Evolutionary conservation across 768 basidiomycete genomes (phyloP), one percentile per base, ranked within the genome.

Genomic region (Suillus brevipes): DNA sequence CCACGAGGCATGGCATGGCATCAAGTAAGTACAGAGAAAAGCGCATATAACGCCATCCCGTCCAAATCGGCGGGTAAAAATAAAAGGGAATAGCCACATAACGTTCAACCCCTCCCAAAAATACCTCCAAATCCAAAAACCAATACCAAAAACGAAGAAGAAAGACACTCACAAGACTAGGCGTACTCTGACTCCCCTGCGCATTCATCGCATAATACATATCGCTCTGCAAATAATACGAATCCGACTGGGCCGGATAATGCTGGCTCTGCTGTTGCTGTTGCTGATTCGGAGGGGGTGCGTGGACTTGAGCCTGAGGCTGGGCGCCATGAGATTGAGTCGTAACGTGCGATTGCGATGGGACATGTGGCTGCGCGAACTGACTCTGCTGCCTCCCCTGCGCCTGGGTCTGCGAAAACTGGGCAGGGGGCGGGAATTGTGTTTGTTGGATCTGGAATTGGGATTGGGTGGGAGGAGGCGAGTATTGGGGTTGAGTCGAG

Each of bases 331-430:
- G 66, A 45, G 5, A 63, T 20, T 65, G 64, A 9, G 28, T 25
- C 42, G 25, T 5, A 43, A 53, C 28, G 6, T n/a, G 2, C 16
- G 16, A 34, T 53, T 43, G 67, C 42, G 57, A 25, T 16, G 60
- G 66, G 42, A 3, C 42, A 69, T 42, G 67, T 34, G 23, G 1
- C 28, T 52, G 61, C 12, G 34, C 7, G 5, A 58, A 53, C 20
- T 65, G 70, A 10, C 59, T 67, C 52, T 25, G 50, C 23, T 42
- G 60, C 28, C 59, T 40, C 2, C 28, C 25, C 10, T 61, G 63
- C 25, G 12, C 52, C 69, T 75, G 60, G 59, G 53, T 45, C 78
- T 72, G 67, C 75, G 79, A 45, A 76, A 74, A 65, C 69, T 76
- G 14, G 58, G 55, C 14, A 66, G 64, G 1, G 53, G 43, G 37